Conservation (phyloP, 2,329 filamentous ascomycete genomes). For the Orbilia ellipsospora region DNA sequence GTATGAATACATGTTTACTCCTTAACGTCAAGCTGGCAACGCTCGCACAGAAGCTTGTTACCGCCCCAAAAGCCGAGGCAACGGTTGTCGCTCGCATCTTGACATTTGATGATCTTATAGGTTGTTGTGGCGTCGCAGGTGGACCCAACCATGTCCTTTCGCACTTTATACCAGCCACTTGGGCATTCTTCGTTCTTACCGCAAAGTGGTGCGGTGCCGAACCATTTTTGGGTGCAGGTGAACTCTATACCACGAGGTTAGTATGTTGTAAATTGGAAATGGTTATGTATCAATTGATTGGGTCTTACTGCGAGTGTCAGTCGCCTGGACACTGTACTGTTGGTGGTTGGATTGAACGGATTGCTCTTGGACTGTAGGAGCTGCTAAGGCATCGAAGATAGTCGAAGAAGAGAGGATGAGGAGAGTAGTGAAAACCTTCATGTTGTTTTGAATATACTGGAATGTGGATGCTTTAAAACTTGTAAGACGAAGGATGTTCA, state of each 20-base stretch:
- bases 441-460: neutral
- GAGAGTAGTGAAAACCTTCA: neutral
- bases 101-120: neutral
- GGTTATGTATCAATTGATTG: too few species aligned
- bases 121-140: neutral
- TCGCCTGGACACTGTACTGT: neutral
- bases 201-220: neutral
- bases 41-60: neutral
- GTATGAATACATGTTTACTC: too few species aligned
- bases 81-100: neutral
- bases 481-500: too few species aligned
- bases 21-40: neutral
- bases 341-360: neutral
- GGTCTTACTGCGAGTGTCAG: neutral
- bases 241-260: neutral
- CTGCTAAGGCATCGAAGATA: neutral
- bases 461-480: too few species aligned
- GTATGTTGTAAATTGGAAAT: neutral
- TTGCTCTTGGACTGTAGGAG: neutral
- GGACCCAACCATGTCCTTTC: neutral
- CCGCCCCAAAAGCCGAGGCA: neutral
- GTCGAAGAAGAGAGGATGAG: neutral
- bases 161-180: neutral
- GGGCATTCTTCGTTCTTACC: neutral
- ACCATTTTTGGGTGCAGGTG: constrained; percentile 1